phyloP scores from a whole-genome alignment of 2,329 filamentous ascomycete genomes.

The Cordyceps pruinosa region DNA sequence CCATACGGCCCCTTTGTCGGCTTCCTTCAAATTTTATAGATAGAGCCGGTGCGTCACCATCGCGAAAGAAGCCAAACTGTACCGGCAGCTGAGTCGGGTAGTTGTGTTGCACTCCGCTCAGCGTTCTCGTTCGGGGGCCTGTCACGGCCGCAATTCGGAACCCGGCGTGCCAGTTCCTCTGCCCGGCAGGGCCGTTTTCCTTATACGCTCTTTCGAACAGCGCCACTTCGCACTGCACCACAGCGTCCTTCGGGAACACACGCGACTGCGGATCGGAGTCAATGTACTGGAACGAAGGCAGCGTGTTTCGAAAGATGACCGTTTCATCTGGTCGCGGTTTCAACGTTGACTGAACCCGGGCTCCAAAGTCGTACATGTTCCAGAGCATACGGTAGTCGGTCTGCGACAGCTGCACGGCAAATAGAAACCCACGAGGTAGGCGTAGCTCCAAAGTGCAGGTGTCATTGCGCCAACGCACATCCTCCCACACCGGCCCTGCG shows the following conservation, averaged over 20 bases:
- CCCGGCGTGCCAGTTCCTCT: constrained; percentile 67
- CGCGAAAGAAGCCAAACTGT: constrained; percentile 69
- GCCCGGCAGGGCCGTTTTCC: constrained; percentile 65
- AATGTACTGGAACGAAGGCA: constrained; percentile 75
- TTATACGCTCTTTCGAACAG: constrained; percentile 67
- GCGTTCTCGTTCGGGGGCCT: constrained; percentile 65
- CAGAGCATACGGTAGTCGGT: constrained; percentile 73
- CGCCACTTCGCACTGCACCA: constrained; percentile 63
- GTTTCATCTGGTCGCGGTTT: constrained; percentile 63
- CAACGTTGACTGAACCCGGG: constrained; percentile 65
- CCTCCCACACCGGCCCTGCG: constrained; percentile 68
- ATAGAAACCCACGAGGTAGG: constrained; percentile 67
- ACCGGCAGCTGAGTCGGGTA: constrained; percentile 61
- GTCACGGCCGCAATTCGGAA: constrained; percentile 75
- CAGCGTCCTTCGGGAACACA: constrained; percentile 68
- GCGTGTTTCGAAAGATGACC: constrained; percentile 58
- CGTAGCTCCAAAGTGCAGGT: constrained; percentile 58
- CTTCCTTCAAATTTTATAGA: constrained; percentile 64
- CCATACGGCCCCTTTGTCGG: constrained; percentile 60
- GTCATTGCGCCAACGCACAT: constrained; percentile 71
- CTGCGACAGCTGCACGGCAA: constrained; percentile 65
- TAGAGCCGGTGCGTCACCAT: constrained; percentile 61
- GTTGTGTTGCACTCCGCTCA: constrained; percentile 68
- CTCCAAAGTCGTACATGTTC: constrained; percentile 80
- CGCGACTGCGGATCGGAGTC: constrained; percentile 63